Conservation (phyloP, 768 basidiomycete species). For the Crucibulum laeve region DNA sequence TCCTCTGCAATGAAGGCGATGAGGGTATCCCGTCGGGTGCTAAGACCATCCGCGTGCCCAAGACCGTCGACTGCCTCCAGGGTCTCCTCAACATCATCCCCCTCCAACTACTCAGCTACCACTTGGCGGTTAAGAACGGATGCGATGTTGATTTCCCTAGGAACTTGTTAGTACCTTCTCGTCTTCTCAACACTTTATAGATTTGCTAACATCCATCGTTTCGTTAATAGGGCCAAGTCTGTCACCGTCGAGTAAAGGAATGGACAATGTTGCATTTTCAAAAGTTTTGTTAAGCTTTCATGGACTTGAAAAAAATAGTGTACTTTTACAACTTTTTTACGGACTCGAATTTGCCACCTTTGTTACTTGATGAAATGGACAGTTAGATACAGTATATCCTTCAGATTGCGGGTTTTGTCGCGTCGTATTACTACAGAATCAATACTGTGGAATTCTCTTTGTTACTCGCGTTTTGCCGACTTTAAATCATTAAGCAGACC, state of each 20-base stretch:
- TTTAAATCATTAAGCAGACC: neutral
- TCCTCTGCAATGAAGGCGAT: constrained; percentile 94
- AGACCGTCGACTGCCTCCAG: constrained; percentile 92
- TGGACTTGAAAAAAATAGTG: neutral
- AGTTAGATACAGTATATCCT: neutral
- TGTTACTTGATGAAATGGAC: neutral
- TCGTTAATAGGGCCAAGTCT: constrained; percentile 58
- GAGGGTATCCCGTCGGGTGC: constrained; percentile 65
- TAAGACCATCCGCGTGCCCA: constrained; percentile 91
- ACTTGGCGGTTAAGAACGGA: constrained; percentile 92
- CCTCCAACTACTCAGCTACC: constrained; percentile 92
- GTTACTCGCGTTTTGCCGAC: neutral
- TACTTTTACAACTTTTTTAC: too few species aligned
- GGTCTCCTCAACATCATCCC: constrained; percentile 96
- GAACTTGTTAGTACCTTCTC: constrained; percentile 70
- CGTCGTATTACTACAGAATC: neutral
- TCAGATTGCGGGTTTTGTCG: neutral
- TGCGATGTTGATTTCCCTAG: constrained; percentile 98
- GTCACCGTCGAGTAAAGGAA: constrained; percentile 62
- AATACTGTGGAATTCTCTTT: neutral
- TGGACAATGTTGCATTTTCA: neutral
- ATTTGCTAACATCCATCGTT: constrained; percentile 8
- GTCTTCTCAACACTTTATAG: constrained; percentile 1
- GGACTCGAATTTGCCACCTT: too few species aligned
- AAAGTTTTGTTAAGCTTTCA: neutral